phyloP scores from a whole-genome alignment of 2,329 filamentous ascomycete species.

The Purpureocillium lavendulum region DNA sequence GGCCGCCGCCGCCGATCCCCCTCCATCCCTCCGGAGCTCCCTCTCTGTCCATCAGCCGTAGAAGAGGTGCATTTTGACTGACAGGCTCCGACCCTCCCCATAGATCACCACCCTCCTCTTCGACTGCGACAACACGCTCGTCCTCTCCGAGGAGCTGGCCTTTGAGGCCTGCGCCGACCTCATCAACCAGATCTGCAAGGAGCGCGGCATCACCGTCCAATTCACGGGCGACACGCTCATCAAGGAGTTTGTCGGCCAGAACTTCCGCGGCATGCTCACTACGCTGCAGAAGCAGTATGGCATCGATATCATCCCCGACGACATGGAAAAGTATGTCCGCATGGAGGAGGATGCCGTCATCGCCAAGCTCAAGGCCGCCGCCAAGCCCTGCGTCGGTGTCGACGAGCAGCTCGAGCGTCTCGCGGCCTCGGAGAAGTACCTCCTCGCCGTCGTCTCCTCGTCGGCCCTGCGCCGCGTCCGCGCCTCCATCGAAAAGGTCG shows the following conservation, averaged over 20 bases:
- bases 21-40: no score
- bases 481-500: slow-evolving; percentile 71
- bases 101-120: slow-evolving; percentile 63
- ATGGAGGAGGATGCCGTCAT: slow-evolving; percentile 80
- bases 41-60: background rate
- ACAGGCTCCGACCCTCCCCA: slow-evolving; percentile 4
- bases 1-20: background rate
- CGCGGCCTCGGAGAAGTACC: slow-evolving; percentile 52
- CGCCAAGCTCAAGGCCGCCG: slow-evolving; percentile 62
- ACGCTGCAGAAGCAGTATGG: slow-evolving; percentile 67
- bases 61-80: background rate
- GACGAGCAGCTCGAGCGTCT: slow-evolving; percentile 61
- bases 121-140: slow-evolving; percentile 86
- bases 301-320: slow-evolving; percentile 59
- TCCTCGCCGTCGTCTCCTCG: slow-evolving; percentile 72
- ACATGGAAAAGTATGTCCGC: slow-evolving; percentile 66
- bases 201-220: slow-evolving; percentile 51
- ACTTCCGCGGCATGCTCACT: slow-evolving; percentile 86
- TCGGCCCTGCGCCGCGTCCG: slow-evolving; percentile 70
- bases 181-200: slow-evolving; percentile 74
- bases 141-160: slow-evolving; percentile 81
- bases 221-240: slow-evolving; percentile 77
- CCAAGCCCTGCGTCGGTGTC: slow-evolving; percentile 61
- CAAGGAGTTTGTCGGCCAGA: slow-evolving; percentile 82
- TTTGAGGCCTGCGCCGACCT: slow-evolving; percentile 87